A percentile compares a stretch with the other conserved stretches of the same genome.
Evolutionary conservation across 805 yeast genomes (phyloP).

Genomic region (Ogataea corticis): DNA sequence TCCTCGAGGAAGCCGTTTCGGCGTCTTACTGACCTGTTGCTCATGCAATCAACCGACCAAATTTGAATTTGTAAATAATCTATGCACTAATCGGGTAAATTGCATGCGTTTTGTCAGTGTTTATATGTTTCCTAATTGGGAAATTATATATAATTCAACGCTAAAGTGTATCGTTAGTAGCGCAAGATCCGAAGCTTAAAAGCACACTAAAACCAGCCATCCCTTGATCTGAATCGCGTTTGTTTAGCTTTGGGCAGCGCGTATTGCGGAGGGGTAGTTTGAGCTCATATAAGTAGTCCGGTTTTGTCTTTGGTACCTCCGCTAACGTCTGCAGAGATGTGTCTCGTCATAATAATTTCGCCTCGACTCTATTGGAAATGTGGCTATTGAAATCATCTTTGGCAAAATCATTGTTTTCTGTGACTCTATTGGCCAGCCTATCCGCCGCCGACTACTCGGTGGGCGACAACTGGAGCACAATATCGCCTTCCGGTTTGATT

Average conservation of each 20-base stretch:
- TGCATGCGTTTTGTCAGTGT: slow-evolving; percentile 16
- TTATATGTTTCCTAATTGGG: slow-evolving; percentile 14
- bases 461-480: slow-evolving; percentile 62
- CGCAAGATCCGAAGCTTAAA: background rate
- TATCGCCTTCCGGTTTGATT: slow-evolving; percentile 60
- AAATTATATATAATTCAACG: too few relatives aligned
- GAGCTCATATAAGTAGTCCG: background rate
- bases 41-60: too few relatives aligned
- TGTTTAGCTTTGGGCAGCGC: background rate
- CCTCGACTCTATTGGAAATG: background rate
- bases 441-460: slow-evolving; percentile 46
- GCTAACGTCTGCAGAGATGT: too few relatives aligned
- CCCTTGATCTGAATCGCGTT: background rate
- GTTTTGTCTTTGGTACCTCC: background rate
- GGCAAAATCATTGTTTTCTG: background rate
- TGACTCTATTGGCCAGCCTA: background rate
- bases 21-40: too few relatives aligned
- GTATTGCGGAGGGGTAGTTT: background rate
- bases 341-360: too few relatives aligned
- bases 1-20: too few relatives aligned
- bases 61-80: too few relatives aligned
- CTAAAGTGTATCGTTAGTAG: too few relatives aligned
- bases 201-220: slow-evolving; percentile 16
- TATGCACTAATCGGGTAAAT: background rate
- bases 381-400: background rate